These are phyloP conservation scores for Allium sativum DNA, from an alignment of 106 monocot genomes.

Conservation along the genomic window DNA sequence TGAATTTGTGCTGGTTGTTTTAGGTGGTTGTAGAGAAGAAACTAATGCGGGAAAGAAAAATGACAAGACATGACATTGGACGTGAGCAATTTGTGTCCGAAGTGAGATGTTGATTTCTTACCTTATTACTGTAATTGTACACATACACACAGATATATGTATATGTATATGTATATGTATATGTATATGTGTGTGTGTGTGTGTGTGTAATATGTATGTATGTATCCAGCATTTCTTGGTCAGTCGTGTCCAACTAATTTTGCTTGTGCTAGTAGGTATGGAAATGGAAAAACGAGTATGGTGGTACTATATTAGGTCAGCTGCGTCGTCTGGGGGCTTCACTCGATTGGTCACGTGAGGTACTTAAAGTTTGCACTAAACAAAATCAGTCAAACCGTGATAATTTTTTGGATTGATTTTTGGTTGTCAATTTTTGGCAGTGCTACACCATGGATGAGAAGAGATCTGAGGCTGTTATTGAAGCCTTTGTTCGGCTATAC, in stretches of 20 bases:
- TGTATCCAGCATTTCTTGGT: no score
- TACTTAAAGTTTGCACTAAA: conserved; percentile 1
- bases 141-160: no score
- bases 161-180: no score
- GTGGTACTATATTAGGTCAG: conserved; percentile 86
- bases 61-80: conserved; percentile 80
- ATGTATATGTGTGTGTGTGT: no score
- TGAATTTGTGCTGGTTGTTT: conserved; percentile 3
- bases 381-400: not conserved
- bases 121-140: not conserved
- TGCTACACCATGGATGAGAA: conserved; percentile 25
- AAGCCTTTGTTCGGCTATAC: conserved; percentile 22
- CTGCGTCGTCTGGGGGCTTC: conserved; percentile 85
- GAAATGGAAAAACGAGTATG: conserved; percentile 94
- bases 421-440: conserved; percentile 1
- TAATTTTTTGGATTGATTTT: not conserved
- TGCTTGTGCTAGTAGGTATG: conserved; percentile 47
- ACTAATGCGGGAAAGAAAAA: conserved; percentile 73
- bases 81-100: conserved; percentile 76
- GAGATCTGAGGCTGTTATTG: conserved; percentile 17
- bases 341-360: conserved; percentile 97
- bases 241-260: not conserved
- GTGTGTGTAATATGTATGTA: no score
- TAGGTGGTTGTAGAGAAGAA: conserved; percentile 98
- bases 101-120: conserved; percentile 30